These are phyloP conservation scores for Tetracentron sinense DNA, from an alignment of 164 flowering plant species.

Conservation along the genomic window DNA sequence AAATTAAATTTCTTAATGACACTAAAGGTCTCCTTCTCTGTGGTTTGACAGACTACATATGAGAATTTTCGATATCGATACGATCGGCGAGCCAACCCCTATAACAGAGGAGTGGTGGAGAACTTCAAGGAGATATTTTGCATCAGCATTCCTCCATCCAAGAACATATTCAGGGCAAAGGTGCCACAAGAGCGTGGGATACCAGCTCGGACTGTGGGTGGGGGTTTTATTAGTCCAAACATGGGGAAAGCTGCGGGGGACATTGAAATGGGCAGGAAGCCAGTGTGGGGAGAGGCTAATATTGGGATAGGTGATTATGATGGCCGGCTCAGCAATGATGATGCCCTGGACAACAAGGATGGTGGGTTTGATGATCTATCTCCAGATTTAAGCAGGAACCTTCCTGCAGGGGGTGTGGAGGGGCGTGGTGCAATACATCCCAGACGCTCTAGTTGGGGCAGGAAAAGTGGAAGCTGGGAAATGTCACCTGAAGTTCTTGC, in stretches of 20 bases:
- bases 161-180: conserved; percentile 62
- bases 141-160: conserved; percentile 46
- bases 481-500: conserved; percentile 86
- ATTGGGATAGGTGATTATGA: conserved; percentile 43
- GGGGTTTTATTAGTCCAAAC: conserved; percentile 61
- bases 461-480: conserved; percentile 94
- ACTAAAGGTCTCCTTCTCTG: no score
- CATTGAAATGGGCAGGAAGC: conserved; percentile 85
- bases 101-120: conserved; percentile 43
- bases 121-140: conserved; percentile 62
- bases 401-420: conserved; percentile 45
- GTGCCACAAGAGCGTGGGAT: conserved; percentile 45
- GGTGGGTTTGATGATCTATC: conserved; percentile 43
- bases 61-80: conserved; percentile 70
- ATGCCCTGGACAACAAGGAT: conserved; percentile 46
- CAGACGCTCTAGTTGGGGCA: conserved; percentile 84
- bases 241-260: conserved; percentile 60
- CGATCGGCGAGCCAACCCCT: conserved; percentile 61
- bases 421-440: conserved; percentile 60
- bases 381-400: conserved; percentile 51
- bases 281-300: conserved; percentile 61
- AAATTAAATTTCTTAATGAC: neutral
- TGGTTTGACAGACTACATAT: conserved; percentile 62
- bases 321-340: conserved; percentile 39
- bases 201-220: conserved; percentile 39